A percentile compares a stretch with the other conserved stretches of the same genome.
These are phyloP conservation scores for Fraxinus anomala DNA, from an alignment of 257 asterid genomes.

Conservation along the genomic window DNA sequence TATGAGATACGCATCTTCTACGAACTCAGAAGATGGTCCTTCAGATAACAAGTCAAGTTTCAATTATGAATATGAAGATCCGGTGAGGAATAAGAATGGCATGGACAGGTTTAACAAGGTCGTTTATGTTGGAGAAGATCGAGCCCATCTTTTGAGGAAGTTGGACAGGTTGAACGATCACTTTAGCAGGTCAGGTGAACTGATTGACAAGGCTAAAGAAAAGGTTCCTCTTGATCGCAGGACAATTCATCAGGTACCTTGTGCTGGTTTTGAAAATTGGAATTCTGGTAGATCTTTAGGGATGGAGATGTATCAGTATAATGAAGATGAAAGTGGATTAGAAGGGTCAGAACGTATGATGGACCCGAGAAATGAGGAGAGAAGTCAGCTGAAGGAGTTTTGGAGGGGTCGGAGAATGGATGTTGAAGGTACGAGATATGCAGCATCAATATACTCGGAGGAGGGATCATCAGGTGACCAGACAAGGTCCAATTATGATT, in stretches of 20 bases:
- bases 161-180: background rate
- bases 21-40: slow-evolving; percentile 18
- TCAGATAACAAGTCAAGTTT: background rate
- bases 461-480: slow-evolving; percentile 42
- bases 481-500: slow-evolving; percentile 36
- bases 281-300: background rate
- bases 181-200: background rate
- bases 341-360: slow-evolving; percentile 25
- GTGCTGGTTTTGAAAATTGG: background rate
- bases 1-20: slow-evolving; percentile 22
- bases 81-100: slow-evolving; percentile 7
- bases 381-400: slow-evolving; percentile 28
- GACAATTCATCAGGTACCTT: background rate
- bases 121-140: slow-evolving; percentile 20
- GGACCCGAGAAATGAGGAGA: slow-evolving; percentile 34
- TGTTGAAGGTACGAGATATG: slow-evolving; percentile 28
- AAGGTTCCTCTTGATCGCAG: background rate
- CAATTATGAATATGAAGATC: slow-evolving; percentile 10
- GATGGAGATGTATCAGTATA: background rate
- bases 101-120: slow-evolving; percentile 11
- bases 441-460: slow-evolving; percentile 20
- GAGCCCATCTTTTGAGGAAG: background rate
- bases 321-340: slow-evolving; percentile 20
- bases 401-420: slow-evolving; percentile 34
- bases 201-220: slow-evolving; percentile 1